A percentile compares a stretch with the other conserved stretches of the same genome.
Evolutionary conservation across 2,329 filamentous ascomycete genomes (phyloP).

Genomic region (Calonectria pauciramosa): DNA sequence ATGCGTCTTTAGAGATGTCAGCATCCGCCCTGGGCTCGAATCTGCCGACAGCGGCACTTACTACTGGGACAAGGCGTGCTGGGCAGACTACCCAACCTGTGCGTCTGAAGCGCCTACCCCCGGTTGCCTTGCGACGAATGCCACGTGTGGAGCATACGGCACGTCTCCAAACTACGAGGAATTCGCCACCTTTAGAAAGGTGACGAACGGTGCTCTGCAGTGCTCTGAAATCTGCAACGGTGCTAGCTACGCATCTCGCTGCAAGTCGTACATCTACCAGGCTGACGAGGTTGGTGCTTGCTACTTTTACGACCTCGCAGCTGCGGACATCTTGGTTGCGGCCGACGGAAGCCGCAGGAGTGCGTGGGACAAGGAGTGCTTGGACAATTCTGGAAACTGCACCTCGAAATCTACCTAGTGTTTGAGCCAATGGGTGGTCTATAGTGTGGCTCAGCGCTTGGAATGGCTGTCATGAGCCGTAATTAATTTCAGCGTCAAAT

Average conservation of each 20-base stretch:
- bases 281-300: background rate
- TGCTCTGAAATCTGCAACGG: constrained; percentile 11
- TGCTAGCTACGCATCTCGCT: background rate
- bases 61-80: constrained; percentile 16
- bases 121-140: background rate
- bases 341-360: background rate
- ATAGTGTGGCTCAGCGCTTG: background rate
- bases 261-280: constrained; percentile 1
- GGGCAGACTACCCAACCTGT: background rate
- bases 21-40: background rate
- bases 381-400: background rate
- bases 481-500: background rate
- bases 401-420: background rate
- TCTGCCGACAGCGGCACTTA: background rate
- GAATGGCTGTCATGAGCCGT: too few species aligned
- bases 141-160: background rate
- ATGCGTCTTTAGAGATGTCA: constrained; percentile 1
- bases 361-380: background rate
- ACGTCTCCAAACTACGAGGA: background rate
- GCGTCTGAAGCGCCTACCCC: background rate
- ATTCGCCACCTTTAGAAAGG: constrained; percentile 4
- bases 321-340: background rate
- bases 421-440: background rate
- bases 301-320: background rate
- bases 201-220: background rate